These are phyloP conservation scores for Suillus tomentosus DNA, from an alignment of 768 basidiomycete genomes.

Conservation along the genomic window DNA sequence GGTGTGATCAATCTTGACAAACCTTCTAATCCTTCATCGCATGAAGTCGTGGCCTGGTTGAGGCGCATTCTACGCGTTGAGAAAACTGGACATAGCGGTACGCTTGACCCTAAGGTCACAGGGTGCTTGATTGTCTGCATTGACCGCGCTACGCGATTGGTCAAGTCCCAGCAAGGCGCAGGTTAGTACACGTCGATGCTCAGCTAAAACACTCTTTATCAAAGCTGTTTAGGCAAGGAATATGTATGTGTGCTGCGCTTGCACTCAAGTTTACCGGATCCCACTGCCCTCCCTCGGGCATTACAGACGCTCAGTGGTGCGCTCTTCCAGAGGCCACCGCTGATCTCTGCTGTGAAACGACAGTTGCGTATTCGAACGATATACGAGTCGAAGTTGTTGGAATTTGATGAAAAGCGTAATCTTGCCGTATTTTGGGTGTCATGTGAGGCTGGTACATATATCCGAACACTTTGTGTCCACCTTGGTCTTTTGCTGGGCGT, in stretches of 20 bases:
- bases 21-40: slow-evolving; percentile 97
- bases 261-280: slow-evolving; percentile 79
- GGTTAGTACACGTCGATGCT: slow-evolving; percentile 49
- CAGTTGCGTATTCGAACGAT: slow-evolving; percentile 97
- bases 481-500: slow-evolving; percentile 92
- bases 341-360: slow-evolving; percentile 98
- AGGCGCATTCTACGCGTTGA: slow-evolving; percentile 95
- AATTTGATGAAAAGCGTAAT: slow-evolving; percentile 97
- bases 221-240: slow-evolving; percentile 73
- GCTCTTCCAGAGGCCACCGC: slow-evolving; percentile 96
- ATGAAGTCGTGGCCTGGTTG: slow-evolving; percentile 99
- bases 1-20: slow-evolving; percentile 99
- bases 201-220: slow-evolving; percentile 6
- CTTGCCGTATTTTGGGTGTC: slow-evolving; percentile 98
- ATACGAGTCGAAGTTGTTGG: slow-evolving; percentile 92
- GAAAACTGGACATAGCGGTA: slow-evolving; percentile 99
- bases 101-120: slow-evolving; percentile 98
- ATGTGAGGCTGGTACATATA: slow-evolving; percentile 97
- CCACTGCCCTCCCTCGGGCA: slow-evolving; percentile 86
- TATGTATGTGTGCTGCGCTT: slow-evolving; percentile 96
- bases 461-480: slow-evolving; percentile 96
- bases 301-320: slow-evolving; percentile 97
- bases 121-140: slow-evolving; percentile 99
- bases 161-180: slow-evolving; percentile 98
- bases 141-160: slow-evolving; percentile 95